phyloP scores from a whole-genome alignment of 2,329 filamentous ascomycete species.

The Phialophora tarda region DNA sequence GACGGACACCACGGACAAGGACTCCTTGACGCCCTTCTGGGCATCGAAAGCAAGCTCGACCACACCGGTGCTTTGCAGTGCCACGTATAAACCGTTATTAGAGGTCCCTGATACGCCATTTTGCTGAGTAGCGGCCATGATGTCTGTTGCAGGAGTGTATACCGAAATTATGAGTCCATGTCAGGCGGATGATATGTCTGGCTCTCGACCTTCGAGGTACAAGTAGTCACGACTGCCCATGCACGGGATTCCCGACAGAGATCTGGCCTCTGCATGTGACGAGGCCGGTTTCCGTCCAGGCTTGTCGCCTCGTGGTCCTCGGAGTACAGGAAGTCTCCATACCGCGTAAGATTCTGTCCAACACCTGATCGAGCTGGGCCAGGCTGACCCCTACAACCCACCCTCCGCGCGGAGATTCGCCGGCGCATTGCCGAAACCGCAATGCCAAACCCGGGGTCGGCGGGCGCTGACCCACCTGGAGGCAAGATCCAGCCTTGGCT shows the following conservation, averaged over 20 bases:
- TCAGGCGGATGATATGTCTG: neutral
- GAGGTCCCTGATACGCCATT: neutral
- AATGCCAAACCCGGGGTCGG: neutral
- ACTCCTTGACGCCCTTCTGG: constrained; percentile 11
- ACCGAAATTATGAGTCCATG: neutral
- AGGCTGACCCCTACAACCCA: neutral
- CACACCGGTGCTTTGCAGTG: constrained; percentile 27
- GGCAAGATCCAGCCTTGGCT: neutral
- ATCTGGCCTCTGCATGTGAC: neutral
- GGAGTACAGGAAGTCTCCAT: neutral
- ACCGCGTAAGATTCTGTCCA: neutral
- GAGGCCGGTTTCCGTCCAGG: too few relatives aligned
- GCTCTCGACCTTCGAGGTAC: neutral
- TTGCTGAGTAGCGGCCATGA: neutral
- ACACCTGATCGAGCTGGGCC: neutral
- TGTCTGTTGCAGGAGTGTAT: neutral
- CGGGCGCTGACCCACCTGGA: neutral
- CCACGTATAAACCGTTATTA: constrained; percentile 19
- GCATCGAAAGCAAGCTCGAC: constrained; percentile 26
- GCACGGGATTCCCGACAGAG: neutral
- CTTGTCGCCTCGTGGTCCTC: neutral
- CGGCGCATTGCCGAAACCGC: neutral
- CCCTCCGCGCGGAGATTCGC: neutral
- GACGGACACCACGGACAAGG: constrained; percentile 14
- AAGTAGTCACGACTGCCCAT: neutral